These are phyloP conservation scores for Limonium bicolor DNA, from an alignment of 148 eudicot genomes.

Conservation along the genomic window DNA sequence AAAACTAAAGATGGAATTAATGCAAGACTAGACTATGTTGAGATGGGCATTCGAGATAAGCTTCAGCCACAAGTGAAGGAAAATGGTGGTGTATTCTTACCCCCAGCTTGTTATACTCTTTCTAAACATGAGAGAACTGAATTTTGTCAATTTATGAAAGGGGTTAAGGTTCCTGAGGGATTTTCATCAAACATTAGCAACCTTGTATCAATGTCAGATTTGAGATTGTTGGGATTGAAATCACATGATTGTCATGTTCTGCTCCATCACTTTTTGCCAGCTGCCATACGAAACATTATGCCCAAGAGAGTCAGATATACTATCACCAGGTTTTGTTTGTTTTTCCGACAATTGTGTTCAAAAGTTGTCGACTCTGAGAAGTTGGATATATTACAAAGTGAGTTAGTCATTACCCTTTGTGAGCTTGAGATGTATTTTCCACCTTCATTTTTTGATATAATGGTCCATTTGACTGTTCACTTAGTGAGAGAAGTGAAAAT, in stretches of 20 bases:
- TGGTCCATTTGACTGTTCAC: slow-evolving; percentile 8
- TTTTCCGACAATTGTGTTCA: too few species aligned
- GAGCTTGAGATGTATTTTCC: too few species aligned
- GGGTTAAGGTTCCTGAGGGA: slow-evolving; percentile 7
- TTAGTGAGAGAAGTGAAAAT: slow-evolving; percentile 1
- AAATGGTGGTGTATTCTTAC: not conserved
- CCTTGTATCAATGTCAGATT: not conserved
- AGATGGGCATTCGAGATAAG: not conserved
- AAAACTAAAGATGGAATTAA: slow-evolving; percentile 1
- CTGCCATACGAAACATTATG: too few species aligned
- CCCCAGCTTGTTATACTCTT: not conserved
- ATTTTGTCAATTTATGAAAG: not conserved
- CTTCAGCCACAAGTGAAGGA: not conserved
- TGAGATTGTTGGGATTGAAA: slow-evolving; percentile 1
- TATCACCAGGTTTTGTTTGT: slow-evolving; percentile 1
- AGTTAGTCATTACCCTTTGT: too few species aligned
- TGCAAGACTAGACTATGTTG: not conserved
- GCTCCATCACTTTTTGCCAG: slow-evolving; percentile 1
- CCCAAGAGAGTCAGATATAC: too few species aligned
- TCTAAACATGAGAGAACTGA: not conserved
- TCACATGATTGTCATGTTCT: slow-evolving; percentile 11
- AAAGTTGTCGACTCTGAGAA: too few species aligned
- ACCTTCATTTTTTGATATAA: slow-evolving; percentile 3
- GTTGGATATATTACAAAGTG: too few species aligned
- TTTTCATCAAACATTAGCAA: not conserved